These are phyloP conservation scores for Apostasia shenzhenica DNA, from an alignment of 106 monocot species.

Conservation along the genomic window DNA sequence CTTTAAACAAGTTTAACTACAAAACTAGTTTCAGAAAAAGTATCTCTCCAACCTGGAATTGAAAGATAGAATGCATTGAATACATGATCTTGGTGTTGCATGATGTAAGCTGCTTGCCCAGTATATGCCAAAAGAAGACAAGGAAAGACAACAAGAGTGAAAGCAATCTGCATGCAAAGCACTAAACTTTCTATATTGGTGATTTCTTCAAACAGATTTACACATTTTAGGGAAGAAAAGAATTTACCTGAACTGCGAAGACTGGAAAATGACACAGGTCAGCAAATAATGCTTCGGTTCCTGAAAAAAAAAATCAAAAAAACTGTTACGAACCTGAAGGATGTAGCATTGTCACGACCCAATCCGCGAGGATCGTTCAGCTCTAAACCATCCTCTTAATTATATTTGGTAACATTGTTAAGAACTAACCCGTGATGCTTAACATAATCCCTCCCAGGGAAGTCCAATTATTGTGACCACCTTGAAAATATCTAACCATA, in stretches of 20 bases:
- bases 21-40: not conserved
- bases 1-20: not conserved
- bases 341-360: not conserved
- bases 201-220: no score
- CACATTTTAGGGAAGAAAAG: not conserved
- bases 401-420: not conserved
- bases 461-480: slow-evolving; percentile 49
- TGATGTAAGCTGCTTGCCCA: slow-evolving; percentile 88
- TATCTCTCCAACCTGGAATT: slow-evolving; percentile 53
- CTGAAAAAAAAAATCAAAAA: slow-evolving; percentile 7
- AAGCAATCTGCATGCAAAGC: slow-evolving; percentile 45
- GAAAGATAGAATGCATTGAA: slow-evolving; percentile 77
- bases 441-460: slow-evolving; percentile 97
- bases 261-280: slow-evolving; percentile 48
- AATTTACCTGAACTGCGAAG: slow-evolving; percentile 42
- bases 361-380: slow-evolving; percentile 41
- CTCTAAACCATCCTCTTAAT: no score
- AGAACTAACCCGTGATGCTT: slow-evolving; percentile 60
- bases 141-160: slow-evolving; percentile 72
- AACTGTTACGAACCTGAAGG: not conserved
- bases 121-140: slow-evolving; percentile 68
- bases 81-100: slow-evolving; percentile 48
- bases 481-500: slow-evolving; percentile 63
- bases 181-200: not conserved
- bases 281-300: slow-evolving; percentile 51